Evolutionary conservation across 2,329 filamentous ascomycete species (phyloP).

Genomic region (Ophiocordyceps camponoti-saundersi): DNA sequence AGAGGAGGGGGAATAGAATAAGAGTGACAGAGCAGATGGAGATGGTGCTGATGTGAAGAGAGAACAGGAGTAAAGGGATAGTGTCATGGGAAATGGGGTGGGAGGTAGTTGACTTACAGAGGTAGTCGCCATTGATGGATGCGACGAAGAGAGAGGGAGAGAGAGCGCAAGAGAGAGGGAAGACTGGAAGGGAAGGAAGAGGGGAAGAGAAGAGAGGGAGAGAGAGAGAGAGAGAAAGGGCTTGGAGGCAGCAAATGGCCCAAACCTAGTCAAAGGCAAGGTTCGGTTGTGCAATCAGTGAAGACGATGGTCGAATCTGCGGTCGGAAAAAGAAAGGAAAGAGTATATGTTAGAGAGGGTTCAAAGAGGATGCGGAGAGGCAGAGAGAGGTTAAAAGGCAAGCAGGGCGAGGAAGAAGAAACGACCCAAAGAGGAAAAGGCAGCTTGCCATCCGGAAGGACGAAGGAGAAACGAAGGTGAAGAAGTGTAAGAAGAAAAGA

Average conservation of each 20-base stretch:
- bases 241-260: not conserved
- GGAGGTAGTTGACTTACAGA: constrained; percentile 18
- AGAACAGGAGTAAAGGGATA: too few species aligned
- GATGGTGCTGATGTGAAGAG: constrained; percentile 2
- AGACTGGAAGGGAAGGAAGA: too few species aligned
- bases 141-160: constrained; percentile 2
- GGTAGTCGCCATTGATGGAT: constrained; percentile 15
- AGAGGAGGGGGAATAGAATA: not conserved
- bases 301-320: not conserved
- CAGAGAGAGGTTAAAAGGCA: not conserved
- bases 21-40: constrained; percentile 1
- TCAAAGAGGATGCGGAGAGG: not conserved
- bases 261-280: not conserved
- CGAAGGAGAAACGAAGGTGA: not conserved
- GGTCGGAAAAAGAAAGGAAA: too few species aligned
- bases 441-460: not conserved
- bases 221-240: not conserved
- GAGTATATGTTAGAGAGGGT: not conserved
- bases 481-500: not conserved
- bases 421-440: not conserved
- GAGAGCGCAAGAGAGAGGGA: too few species aligned
- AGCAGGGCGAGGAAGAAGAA: not conserved
- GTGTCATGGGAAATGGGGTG: too few species aligned
- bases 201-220: constrained; percentile 1
- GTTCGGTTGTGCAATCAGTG: not conserved